Conservation (phyloP, 2,329 filamentous ascomycete species). For the Cladosporium sp. region DNA sequence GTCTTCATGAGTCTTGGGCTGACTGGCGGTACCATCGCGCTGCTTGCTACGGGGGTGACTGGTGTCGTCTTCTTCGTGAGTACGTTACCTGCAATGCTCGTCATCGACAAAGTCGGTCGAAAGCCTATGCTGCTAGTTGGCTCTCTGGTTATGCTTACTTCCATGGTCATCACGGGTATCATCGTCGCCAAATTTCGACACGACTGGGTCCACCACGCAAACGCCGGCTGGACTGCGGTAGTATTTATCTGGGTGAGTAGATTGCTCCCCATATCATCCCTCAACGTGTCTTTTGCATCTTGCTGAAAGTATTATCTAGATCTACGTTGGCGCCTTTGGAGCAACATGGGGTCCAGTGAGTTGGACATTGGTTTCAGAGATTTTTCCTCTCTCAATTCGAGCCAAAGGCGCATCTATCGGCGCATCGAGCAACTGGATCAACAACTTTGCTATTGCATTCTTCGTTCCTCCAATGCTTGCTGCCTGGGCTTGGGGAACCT, state of each 20-base stretch:
- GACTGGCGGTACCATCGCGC: conserved; percentile 3
- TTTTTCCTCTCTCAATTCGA: conserved; percentile 57
- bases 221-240: conserved; percentile 37
- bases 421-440: conserved; percentile 45
- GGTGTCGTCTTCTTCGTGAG: conserved; percentile 5
- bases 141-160: conserved; percentile 8
- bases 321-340: conserved; percentile 45
- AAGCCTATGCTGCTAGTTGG: conserved; percentile 37
- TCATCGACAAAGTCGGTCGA: conserved; percentile 28
- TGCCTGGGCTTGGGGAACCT: conserved; percentile 54
- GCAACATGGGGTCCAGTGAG: conserved; percentile 43
- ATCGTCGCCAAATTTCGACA: conserved; percentile 8
- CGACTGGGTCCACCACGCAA: conserved; percentile 9
- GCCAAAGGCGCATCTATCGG: conserved; percentile 58
- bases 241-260: conserved; percentile 17
- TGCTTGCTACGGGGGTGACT: conserved; percentile 7
- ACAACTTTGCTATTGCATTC: conserved; percentile 54
- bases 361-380: conserved; percentile 45
- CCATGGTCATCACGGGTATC: conserved; percentile 23
- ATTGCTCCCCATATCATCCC: neutral
- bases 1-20: conserved; percentile 36
- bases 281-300: no score
- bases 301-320: neutral
- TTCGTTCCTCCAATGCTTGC: conserved; percentile 28
- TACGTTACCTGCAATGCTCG: neutral